Base-by-base conservation (phyloP, 495 filamentous ascomycete species). In the Penicillium argentinense region DNA sequence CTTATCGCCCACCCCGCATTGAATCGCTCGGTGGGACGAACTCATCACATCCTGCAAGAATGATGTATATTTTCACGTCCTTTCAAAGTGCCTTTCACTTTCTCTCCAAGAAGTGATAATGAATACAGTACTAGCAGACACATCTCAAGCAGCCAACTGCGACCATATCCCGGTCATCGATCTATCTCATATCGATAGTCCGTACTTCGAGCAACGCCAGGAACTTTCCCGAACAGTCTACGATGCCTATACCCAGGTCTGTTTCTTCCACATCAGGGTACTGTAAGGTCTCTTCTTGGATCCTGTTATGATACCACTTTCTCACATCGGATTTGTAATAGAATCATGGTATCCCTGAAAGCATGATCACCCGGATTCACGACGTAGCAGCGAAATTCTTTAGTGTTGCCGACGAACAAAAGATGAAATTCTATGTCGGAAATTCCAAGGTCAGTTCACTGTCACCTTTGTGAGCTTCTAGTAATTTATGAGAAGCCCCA, bases 181-280 rank as follows among this genome's bases (percentile, higher is more conserved):
- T 42, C 43, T 73, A 1, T 34, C 65, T 0, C 37, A 42, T 9
- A 26, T 76, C 5, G 47, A 56, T 18, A 67, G 69, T 38, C 39
- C 59, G 1, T 17, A 56, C 22, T 22, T 67, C 2, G 41, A 63
- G 27, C 56, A 63, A 11, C 61, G 67, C 0, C 54, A 64, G 52
- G 38, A 50, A 24, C 57, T 78, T 1, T 69, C 73, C 4, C 56
- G 47, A 13, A 47, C 64, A 18, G 62, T 83, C 18, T 64, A 62
- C 24, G 64, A 72, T 32, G 78, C 77, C 2, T 82, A 78, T 43
- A 67, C 66, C 0, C 65, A 69, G 4, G 76, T 76, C 22, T 79
- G 80, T 0, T 84, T 84, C 59, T 81, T 84, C 54, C 77, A 80
- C 23, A 71, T 81, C 21, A 67, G 67, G 54, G 65, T 68, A 44